Evolutionary conservation across 2,329 filamentous ascomycete species (phyloP).

Genomic region (Aspergillus melleus): DNA sequence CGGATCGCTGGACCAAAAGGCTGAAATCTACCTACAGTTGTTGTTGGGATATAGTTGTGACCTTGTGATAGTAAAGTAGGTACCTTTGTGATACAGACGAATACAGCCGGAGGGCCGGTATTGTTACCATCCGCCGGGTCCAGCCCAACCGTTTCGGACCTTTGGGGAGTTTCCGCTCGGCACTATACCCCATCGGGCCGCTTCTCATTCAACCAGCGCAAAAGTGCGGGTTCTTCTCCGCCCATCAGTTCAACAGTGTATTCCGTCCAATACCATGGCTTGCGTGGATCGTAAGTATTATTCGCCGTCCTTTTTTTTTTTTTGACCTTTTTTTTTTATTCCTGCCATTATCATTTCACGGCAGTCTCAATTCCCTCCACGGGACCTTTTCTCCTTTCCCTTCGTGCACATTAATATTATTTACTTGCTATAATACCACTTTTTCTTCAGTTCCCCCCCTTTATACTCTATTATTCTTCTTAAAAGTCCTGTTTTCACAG

Average conservation of each 20-base stretch:
- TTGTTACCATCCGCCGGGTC: slow-evolving; percentile 18
- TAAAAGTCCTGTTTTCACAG: slow-evolving; percentile 14
- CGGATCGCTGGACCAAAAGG: no score
- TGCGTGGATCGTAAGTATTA: background rate
- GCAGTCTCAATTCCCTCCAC: background rate
- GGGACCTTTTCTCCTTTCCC: background rate
- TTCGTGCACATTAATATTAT: background rate
- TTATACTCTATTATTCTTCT: background rate
- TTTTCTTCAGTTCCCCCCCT: slow-evolving; percentile 1
- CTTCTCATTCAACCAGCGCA: slow-evolving; percentile 33
- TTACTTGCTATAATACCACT: background rate
- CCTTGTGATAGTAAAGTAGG: no score
- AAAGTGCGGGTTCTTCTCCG: slow-evolving; percentile 19
- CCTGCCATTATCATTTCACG: background rate
- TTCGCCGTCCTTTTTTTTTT: background rate
- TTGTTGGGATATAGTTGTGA: background rate
- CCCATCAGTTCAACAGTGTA: slow-evolving; percentile 29
- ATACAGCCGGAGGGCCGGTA: slow-evolving; percentile 9
- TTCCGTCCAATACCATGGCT: background rate
- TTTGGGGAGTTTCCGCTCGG: slow-evolving; percentile 31
- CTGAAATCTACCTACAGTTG: no score
- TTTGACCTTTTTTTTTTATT: background rate
- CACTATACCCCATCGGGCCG: slow-evolving; percentile 37
- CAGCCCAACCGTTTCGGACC: slow-evolving; percentile 39
- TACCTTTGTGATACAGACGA: background rate